Conservation (phyloP, 345 rosid genomes). For the Raphanus raphanistrum region DNA sequence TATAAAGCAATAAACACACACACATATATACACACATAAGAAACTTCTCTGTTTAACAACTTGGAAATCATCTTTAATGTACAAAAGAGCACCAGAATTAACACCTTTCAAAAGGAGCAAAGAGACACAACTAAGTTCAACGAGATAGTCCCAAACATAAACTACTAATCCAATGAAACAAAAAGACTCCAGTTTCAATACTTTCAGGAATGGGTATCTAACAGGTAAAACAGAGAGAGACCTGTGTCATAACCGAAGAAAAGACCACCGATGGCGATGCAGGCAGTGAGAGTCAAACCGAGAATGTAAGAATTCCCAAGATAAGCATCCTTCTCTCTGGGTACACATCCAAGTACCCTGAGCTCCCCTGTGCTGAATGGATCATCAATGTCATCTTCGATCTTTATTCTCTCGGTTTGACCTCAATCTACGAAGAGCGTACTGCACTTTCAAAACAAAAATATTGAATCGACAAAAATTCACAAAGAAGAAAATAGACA, state of each 20-base stretch:
- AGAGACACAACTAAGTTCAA: neutral
- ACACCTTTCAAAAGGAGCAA: slow-evolving; percentile 58
- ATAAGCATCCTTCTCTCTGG: slow-evolving; percentile 91
- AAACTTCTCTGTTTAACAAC: slow-evolving; percentile 74
- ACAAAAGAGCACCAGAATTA: slow-evolving; percentile 90
- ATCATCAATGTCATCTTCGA: slow-evolving; percentile 49
- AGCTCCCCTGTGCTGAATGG: slow-evolving; percentile 77
- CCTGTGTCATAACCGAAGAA: slow-evolving; percentile 97
- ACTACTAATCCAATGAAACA: neutral
- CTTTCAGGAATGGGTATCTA: neutral
- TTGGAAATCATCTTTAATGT: slow-evolving; percentile 89
- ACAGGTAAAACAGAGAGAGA: slow-evolving; percentile 7
- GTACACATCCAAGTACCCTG: slow-evolving; percentile 78
- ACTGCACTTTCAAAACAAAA: too few relatives aligned
- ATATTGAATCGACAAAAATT: too few relatives aligned
- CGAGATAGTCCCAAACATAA: neutral
- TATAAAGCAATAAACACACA: neutral
- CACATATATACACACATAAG: slow-evolving; percentile 66
- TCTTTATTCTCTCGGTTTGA: too few relatives aligned
- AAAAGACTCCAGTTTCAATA: neutral
- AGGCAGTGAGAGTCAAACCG: slow-evolving; percentile 72
- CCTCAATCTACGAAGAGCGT: too few relatives aligned
- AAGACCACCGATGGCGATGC: slow-evolving; percentile 86
- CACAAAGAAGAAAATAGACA: too few relatives aligned
- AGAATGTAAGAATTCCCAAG: slow-evolving; percentile 71